Percentiles rank a stretch among this genome's conserved stretches.
Conservation (phyloP, 305 asterid genomes). For the Plantago lanceolata region DNA sequence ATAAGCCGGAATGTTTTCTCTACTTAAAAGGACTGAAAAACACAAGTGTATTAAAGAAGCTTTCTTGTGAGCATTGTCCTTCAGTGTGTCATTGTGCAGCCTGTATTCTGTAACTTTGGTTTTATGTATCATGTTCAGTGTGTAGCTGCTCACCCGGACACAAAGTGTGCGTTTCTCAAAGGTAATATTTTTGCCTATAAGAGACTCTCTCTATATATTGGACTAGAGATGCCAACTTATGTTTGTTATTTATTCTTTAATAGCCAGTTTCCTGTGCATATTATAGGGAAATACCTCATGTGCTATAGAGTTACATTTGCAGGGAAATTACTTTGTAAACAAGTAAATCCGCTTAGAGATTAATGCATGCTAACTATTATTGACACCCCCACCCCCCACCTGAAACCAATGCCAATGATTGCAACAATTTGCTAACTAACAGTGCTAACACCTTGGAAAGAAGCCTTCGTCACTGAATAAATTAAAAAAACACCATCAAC, state of each 20-base stretch:
- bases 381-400: neutral
- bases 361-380: too few relatives aligned
- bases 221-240: neutral
- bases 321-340: neutral
- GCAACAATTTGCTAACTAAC: neutral
- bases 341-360: neutral
- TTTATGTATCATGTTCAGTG: conserved; percentile 36
- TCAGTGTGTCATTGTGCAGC: neutral
- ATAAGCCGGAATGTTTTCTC: neutral
- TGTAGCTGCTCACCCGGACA: conserved; percentile 48
- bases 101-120: neutral
- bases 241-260: neutral
- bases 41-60: neutral
- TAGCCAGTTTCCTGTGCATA: too few relatives aligned
- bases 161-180: conserved; percentile 37
- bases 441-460: neutral
- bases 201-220: neutral
- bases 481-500: neutral
- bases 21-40: neutral
- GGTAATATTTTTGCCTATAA: conserved; percentile 31
- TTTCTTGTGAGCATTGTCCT: neutral
- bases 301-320: neutral
- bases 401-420: neutral
- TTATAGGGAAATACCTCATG: too few relatives aligned
- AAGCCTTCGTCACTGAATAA: too few relatives aligned